Conservation (phyloP, 2,329 filamentous ascomycete genomes). For the Stenocarpella maydis region DNA sequence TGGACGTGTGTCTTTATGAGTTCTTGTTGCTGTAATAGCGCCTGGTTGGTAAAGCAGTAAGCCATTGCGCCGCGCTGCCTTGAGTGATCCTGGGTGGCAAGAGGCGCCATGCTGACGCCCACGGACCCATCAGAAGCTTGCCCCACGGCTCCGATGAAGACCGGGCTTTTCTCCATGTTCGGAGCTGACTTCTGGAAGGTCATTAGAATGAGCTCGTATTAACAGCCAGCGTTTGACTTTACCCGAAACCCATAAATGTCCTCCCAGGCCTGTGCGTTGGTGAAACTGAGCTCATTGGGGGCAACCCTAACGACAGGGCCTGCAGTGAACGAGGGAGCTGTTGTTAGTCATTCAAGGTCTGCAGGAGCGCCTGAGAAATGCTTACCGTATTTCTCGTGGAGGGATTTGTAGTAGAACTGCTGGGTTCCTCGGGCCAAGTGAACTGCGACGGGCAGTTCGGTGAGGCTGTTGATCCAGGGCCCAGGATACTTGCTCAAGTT, state of each 20-base stretch:
- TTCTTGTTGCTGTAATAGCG: constrained; percentile 39
- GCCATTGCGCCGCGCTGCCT: constrained; percentile 41
- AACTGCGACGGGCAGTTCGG: not conserved
- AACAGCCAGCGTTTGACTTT: constrained; percentile 1
- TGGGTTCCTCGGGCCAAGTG: not conserved
- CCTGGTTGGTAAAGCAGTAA: constrained; percentile 41
- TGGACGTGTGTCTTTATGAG: constrained; percentile 39
- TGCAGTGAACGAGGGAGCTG: not conserved
- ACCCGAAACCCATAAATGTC: constrained; percentile 35
- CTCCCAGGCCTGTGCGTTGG: not conserved
- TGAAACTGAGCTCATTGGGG: not conserved
- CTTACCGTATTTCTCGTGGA: not conserved
- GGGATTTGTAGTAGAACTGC: not conserved
- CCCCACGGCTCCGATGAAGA: constrained; percentile 37
- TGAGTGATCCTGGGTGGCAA: constrained; percentile 37
- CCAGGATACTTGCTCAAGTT: not conserved
- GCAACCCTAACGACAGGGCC: not conserved
- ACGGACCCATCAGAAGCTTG: constrained; percentile 12
- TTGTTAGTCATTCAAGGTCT: not conserved
- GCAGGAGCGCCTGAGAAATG: not conserved
- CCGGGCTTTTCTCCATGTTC: constrained; percentile 43
- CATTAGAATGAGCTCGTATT: not conserved
- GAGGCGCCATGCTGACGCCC: constrained; percentile 32
- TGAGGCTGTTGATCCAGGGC: not conserved
- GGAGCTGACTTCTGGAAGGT: constrained; percentile 21